Base-by-base conservation (phyloP, 306 rosid species). In the Coriaria nepalensis region DNA sequence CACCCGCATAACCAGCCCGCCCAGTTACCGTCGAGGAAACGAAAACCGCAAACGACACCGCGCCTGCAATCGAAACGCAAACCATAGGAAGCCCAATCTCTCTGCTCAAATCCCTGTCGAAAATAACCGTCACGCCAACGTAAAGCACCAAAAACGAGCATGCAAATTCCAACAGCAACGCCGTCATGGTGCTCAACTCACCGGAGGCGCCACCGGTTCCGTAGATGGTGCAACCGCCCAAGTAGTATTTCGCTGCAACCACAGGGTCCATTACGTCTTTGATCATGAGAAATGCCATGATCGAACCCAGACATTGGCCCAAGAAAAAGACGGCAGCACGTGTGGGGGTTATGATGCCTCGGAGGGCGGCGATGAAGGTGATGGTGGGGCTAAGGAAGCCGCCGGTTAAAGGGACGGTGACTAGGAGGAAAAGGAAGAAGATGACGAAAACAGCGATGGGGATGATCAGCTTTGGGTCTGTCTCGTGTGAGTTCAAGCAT, bases 121-220 rank as follows among this genome's bases (percentile, higher is more conserved):
- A 75, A 5, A 68, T 79, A 48, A 79, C 68, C 1, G 90, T 79
- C 2, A 86, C 80, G 5, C 86, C 90, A 6, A 82, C 49, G 39
- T 74, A 82, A 5, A 86, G 79, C 7, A 86, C 79, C 66, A 77
- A 44, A 62, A 75, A 82, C 0, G 96, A 77, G 77, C 90, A 82
- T 8, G 71, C 47, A 15, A 79, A 65, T 45, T 82, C 94, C 37
- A 82, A 47, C 10, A 73, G 2, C 51, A 86, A 66, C 2, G 96
- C 86, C 0, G 60, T 39, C 2, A n/a, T n/a, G 0, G 43, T 6
- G 51, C 52, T 51, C 41, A 41, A 41, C n/a, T n/a, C n/a, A 5
- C 45, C 73, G 4, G 54, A 14, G 6, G 56, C 40, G 5, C 47
- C 37, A 2, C 50, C 73, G 49, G 11, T 48, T 4, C 57, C 68